Base-by-base conservation (phyloP, 768 basidiomycete species). In the Lentinula raphanica region DNA sequence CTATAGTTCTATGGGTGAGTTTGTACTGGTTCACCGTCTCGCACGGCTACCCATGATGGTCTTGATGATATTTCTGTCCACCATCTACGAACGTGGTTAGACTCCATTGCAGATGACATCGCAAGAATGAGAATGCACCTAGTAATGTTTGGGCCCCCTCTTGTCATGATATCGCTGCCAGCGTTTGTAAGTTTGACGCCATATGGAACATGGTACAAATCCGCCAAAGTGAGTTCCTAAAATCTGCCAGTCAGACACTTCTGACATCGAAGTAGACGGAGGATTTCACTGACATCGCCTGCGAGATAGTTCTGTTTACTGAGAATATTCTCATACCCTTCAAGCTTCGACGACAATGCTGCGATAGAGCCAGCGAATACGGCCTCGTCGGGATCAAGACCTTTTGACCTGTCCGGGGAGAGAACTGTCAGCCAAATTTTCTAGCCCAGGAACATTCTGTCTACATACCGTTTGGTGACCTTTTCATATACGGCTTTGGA, bases 261-360 rank as follows among this genome's bases (percentile, higher is more conserved):
- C n/a, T n/a, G n/a, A n/a, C n/a, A 29, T 42, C 49, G 36, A 21
- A n/a, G 39, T 8, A 39, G 29, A 21, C 23, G 28, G 15, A 12
- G 19, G 45, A 19, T 64, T 70, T 54, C 44, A 75, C 76, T 59
- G 59, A 81, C 84, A 60, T 83, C 71, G n/a, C 86, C 85, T 27
- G 80, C 80, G 5, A 85, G 67, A 62, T 84, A 86, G 31, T 72
- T 67, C 32, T 79, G 77, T 66, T 80, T 84, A 19, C 69, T 66
- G 15, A 86, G 72, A 38, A 87, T 80, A 15, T 61, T 64, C 9
- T 86, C 78, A 60, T 85, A 86, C 3, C 63, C 79, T 17, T 80
- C 76, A 3, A 87, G 72, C 46, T 74, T 80, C 68, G 8, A 77
- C 76, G 15, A 73, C 74, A 55, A 39, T 12, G 27, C 40, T 5